phyloP scores from a whole-genome alignment of 306 rosid species.

The Arachis stenosperma region DNA sequence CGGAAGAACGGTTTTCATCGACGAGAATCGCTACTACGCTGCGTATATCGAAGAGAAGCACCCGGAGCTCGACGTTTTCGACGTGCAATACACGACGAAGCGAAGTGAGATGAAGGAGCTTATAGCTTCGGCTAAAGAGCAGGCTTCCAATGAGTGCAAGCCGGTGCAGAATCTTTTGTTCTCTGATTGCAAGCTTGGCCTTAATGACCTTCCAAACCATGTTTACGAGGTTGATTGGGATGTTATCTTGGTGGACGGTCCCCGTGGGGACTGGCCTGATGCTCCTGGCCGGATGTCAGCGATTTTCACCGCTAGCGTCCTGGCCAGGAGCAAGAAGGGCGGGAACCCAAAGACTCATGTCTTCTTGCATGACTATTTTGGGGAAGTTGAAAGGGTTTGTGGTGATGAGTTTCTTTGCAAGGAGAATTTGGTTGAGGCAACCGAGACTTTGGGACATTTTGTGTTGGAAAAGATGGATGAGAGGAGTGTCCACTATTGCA shows the following conservation, averaged over 20 bases:
- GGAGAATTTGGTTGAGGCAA: constrained; percentile 80
- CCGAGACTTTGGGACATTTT: constrained; percentile 71
- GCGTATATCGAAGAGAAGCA: constrained; percentile 84
- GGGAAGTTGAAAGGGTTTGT: constrained; percentile 62
- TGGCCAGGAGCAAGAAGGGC: constrained; percentile 88
- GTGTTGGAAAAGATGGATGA: constrained; percentile 87
- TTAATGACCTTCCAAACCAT: constrained; percentile 92
- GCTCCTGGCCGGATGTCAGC: constrained; percentile 89
- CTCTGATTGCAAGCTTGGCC: constrained; percentile 82
- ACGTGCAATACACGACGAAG: constrained; percentile 90
- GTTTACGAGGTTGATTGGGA: constrained; percentile 96
- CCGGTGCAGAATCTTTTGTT: constrained; percentile 92
- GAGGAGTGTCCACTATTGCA: constrained; percentile 73
- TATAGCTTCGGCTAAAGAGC: constrained; percentile 64
- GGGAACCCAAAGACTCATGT: constrained; percentile 90
- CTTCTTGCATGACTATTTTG: constrained; percentile 77
- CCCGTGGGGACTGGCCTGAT: constrained; percentile 90
- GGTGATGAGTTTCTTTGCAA: constrained; percentile 82
- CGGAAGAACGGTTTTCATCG: constrained; percentile 91
- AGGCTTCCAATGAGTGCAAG: constrained; percentile 73
- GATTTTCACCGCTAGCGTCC: constrained; percentile 84
- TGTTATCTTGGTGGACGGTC: constrained; percentile 84
- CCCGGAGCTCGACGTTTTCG: constrained; percentile 92
- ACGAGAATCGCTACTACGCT: constrained; percentile 92
- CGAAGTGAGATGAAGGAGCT: constrained; percentile 68